Evolutionary conservation across 225 moss, liverwort and hornwort species (phyloP), one percentile per base, ranked within the genome.

Genomic region (Polytrichum formosum): DNA sequence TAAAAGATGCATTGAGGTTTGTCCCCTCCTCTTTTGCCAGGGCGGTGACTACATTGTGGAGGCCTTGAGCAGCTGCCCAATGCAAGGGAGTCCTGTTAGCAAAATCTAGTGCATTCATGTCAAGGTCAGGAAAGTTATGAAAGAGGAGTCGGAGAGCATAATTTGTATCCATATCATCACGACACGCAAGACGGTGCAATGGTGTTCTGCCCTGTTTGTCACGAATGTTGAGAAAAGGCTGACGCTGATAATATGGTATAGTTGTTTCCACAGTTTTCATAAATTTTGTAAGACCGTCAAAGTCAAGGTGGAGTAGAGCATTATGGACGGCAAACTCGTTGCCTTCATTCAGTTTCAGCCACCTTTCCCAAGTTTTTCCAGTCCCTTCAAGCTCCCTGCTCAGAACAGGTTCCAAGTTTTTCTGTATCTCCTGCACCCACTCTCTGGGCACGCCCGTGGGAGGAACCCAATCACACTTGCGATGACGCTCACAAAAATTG

Each of bases 11-110:
- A 29, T 27, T 56, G 0, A 13, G n/a, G 5, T 56, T 18, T 28
- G 17, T 73, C 31, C 18, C 25, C 3, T 55, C 4, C 6, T 25
- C 25, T 55, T 56, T 7, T 29, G 33, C 21, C 65, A 73, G 22
- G 2, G 22, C 6, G 1, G 2, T 25, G 0, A 33, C 28, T 7
- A 18, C 22, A 1, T 22, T 18, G 16, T 13, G 2, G 28, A 55
- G 4, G 18, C 65, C 28, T 65, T 65, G 64, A 72, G 64, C 26
- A 55, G 33, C 33, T 23, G 33, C 56, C 73, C 65, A 66, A 31
- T 66, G 73, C n/a, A 56, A 65, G 0, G 73, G 56, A 8, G 65
- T 73, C 31, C 65, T 73, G 18, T 7, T 30, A 28, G 33, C 33
- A 5, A 73, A 73, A 56, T 73, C 56, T 9, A 0, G 54, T 6